Percentiles rank a stretch among this genome's conserved stretches.
Conservation (phyloP, 257 asterid genomes). For the Salvia hispanica region DNA sequence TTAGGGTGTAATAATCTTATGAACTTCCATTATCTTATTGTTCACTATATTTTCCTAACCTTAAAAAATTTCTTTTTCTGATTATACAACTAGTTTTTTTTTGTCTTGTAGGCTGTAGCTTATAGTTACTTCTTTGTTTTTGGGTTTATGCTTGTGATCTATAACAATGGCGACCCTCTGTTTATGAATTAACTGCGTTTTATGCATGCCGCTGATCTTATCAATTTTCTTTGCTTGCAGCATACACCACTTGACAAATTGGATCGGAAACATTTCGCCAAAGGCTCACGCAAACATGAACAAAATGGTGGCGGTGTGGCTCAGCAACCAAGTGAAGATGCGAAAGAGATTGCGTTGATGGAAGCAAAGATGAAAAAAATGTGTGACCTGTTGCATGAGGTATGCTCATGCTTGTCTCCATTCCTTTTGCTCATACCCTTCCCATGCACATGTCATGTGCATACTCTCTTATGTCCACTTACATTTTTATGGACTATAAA, state of each 20-base stretch:
- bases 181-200: slow-evolving; percentile 6
- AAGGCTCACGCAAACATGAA: slow-evolving; percentile 58
- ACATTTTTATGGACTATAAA: slow-evolving; percentile 8
- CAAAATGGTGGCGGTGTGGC: slow-evolving; percentile 53
- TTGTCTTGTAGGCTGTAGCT: not conserved
- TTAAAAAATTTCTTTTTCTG: not conserved
- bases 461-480: not conserved
- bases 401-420: slow-evolving; percentile 32
- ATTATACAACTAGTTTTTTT: slow-evolving; percentile 12
- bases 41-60: not conserved
- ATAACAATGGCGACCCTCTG: not conserved
- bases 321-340: slow-evolving; percentile 53
- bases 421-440: not conserved
- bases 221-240: slow-evolving; percentile 44
- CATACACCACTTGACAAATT: slow-evolving; percentile 76
- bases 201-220: slow-evolving; percentile 25
- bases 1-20: slow-evolving; percentile 33
- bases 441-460: not conserved
- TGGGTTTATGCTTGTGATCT: not conserved
- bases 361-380: slow-evolving; percentile 80
- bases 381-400: slow-evolving; percentile 85
- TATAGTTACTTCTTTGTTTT: not conserved
- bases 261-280: slow-evolving; percentile 81
- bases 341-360: slow-evolving; percentile 77
- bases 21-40: slow-evolving; percentile 19